Conservation (phyloP, 106 monocot species). For the Allium sativum region DNA sequence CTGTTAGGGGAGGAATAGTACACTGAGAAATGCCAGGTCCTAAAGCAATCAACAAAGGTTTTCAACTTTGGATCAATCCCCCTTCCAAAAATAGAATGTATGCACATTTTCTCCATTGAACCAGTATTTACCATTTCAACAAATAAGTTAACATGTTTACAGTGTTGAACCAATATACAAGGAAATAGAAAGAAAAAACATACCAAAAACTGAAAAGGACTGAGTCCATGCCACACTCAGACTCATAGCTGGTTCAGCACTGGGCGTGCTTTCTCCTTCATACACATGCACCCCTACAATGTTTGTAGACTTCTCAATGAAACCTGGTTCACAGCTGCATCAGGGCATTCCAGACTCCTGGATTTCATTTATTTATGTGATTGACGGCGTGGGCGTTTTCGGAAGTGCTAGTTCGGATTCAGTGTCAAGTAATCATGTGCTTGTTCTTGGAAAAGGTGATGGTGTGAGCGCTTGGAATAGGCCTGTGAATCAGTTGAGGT, state of each 20-base stretch:
- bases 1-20: conserved; percentile 68
- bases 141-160: neutral
- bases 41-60: conserved; percentile 40
- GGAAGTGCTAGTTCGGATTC: conserved; percentile 13
- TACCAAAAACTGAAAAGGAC: conserved; percentile 42
- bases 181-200: conserved; percentile 75
- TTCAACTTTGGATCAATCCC: conserved; percentile 93
- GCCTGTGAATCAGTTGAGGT: conserved; percentile 4
- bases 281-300: conserved; percentile 88
- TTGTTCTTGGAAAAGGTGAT: conserved; percentile 58
- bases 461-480: conserved; percentile 68
- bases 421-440: conserved; percentile 28
- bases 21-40: conserved; percentile 72
- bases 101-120: neutral
- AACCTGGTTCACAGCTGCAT: conserved; percentile 46
- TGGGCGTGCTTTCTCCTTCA: conserved; percentile 69
- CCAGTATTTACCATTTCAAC: neutral
- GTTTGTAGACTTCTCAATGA: conserved; percentile 83
- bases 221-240: conserved; percentile 66
- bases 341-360: conserved; percentile 55
- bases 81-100: conserved; percentile 84
- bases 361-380: conserved; percentile 73
- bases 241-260: conserved; percentile 81
- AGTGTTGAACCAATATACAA: conserved; percentile 88
- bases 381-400: conserved; percentile 84